phyloP scores from a whole-genome alignment of 2,329 filamentous ascomycete species.

The Hypoxylon sp. region DNA sequence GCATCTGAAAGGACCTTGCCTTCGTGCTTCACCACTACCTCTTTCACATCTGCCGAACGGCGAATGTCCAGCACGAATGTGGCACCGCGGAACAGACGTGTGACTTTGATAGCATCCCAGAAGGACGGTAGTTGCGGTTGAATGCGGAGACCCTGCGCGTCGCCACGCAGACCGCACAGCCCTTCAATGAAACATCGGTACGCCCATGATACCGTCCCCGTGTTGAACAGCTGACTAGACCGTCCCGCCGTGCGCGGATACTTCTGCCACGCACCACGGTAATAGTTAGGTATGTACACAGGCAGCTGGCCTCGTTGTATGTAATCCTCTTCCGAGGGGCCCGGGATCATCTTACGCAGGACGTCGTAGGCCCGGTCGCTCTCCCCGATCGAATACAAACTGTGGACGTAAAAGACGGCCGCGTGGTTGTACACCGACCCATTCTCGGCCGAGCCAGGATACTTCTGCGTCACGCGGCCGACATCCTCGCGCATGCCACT shows the following conservation, averaged over 20 bases:
- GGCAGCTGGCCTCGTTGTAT: constrained; percentile 67
- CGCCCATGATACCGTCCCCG: constrained; percentile 69
- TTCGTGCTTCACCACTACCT: constrained; percentile 57
- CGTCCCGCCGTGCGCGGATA: constrained; percentile 67
- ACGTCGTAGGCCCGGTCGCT: constrained; percentile 64
- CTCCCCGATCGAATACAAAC: constrained; percentile 64
- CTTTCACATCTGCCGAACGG: constrained; percentile 55
- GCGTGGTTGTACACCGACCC: constrained; percentile 71
- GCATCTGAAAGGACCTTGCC: constrained; percentile 56
- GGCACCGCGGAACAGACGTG: constrained; percentile 64
- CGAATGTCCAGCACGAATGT: constrained; percentile 62
- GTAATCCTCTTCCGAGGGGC: constrained; percentile 65
- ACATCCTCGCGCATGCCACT: constrained; percentile 69
- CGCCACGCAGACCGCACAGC: constrained; percentile 66
- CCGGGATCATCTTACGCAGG: constrained; percentile 67
- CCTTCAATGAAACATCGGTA: constrained; percentile 69
- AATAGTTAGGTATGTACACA: constrained; percentile 71
- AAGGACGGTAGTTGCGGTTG: constrained; percentile 64
- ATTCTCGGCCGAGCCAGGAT: constrained; percentile 69
- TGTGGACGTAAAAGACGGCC: constrained; percentile 66
- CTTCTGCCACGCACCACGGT: constrained; percentile 64
- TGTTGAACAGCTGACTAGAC: constrained; percentile 70
- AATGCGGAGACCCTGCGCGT: constrained; percentile 60
- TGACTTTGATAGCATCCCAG: constrained; percentile 64
- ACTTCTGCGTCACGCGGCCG: constrained; percentile 70